Evolutionary conservation across 805 yeast genomes (phyloP).

Genomic region (Candida ulmi): DNA sequence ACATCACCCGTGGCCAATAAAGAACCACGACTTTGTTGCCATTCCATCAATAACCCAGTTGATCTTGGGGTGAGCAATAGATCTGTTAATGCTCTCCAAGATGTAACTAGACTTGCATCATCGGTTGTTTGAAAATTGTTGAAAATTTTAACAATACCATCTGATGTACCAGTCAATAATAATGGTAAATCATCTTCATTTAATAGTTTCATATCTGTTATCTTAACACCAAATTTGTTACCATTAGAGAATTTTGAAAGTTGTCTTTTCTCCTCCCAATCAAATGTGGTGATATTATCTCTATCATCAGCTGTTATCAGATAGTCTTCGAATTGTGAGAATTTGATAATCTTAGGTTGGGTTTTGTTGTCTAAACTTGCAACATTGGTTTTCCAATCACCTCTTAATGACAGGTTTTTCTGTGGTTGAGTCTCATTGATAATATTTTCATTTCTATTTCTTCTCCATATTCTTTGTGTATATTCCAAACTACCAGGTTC

Average conservation of each 20-base stretch:
- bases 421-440: slow-evolving; percentile 88
- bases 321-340: slow-evolving; percentile 88
- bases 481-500: slow-evolving; percentile 90
- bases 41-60: slow-evolving; percentile 81
- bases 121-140: slow-evolving; percentile 60
- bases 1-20: slow-evolving; percentile 92
- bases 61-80: slow-evolving; percentile 74
- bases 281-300: slow-evolving; percentile 81
- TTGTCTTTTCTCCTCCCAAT: slow-evolving; percentile 63
- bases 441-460: slow-evolving; percentile 81
- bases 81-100: slow-evolving; percentile 94
- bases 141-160: slow-evolving; percentile 87
- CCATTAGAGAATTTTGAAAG: slow-evolving; percentile 73
- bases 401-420: slow-evolving; percentile 73
- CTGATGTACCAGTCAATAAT: slow-evolving; percentile 83
- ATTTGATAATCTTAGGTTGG: slow-evolving; percentile 72
- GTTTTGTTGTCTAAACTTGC: slow-evolving; percentile 63
- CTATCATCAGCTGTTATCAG: slow-evolving; percentile 77
- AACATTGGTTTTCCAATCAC: slow-evolving; percentile 73
- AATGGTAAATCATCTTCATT: slow-evolving; percentile 92
- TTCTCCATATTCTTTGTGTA: slow-evolving; percentile 78
- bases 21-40: slow-evolving; percentile 96
- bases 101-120: slow-evolving; percentile 59
- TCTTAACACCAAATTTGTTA: slow-evolving; percentile 81
- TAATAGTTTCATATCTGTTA: slow-evolving; percentile 78